Evolutionary conservation across 371 early-diverging fungal genomes (phyloP), one percentile per base, ranked within the genome.

Genomic region (Haplosporangium sp.): DNA sequence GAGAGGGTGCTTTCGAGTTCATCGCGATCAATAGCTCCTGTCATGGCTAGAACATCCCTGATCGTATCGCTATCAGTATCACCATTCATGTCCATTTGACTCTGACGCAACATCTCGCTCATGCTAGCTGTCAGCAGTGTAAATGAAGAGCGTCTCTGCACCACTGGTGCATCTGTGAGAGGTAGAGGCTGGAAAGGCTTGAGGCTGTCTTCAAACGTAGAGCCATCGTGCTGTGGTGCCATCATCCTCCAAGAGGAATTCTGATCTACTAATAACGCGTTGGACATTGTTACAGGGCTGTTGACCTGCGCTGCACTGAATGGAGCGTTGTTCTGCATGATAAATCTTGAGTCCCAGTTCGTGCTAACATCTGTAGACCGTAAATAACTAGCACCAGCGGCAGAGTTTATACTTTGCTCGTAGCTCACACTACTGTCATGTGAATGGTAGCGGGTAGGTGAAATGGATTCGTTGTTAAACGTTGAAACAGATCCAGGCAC

Each of bases 1-100:
- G 56, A 47, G 45, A 71, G 63, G 1, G 68, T 58, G 17, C 74
- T 57, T 13, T 62, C 63, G 37, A 75, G 65, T 7, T 75, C 82
- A 7, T 81, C 76, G 1, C 61, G 71, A 50, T 81, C 76, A 53
- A 81, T 75, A 8, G 72, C 72, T 9, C 75, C 82, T 1, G 75
- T 72, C 76, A 75, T 75, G 1, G 82, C 82, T 42, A 81, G 42
- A 10, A 81, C 72, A 57, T 81, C 82, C 63, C 71, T 69, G 15
- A 81, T 59, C 65, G 72, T 71, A 40, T 72, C 72, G 11, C 56
- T 70, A 35, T 72, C 69, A 5, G 56, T 56, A n/a, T 50, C 38
- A 9, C 38, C 74, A 50, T 61, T 61, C 13, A 61, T 65, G 13
- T 77, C 78, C 58, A 67, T 48, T 42, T 75, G 71, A 38, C 76